A percentile compares a stretch with the other conserved stretches of the same genome.
Conservation (phyloP, 345 rosid species). For the Lepidium sativum region DNA sequence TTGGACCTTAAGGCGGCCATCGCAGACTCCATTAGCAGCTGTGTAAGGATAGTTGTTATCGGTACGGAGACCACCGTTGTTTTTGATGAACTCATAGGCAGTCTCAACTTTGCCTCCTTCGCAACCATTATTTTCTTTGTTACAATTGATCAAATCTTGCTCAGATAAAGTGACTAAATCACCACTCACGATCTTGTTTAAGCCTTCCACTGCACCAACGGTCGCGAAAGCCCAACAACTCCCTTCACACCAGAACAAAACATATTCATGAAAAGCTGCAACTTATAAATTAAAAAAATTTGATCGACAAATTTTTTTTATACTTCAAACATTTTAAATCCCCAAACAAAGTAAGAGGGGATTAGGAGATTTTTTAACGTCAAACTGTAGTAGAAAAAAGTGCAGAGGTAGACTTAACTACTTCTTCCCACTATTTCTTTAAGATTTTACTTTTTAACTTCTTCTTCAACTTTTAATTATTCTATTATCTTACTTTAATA, state of each 20-base stretch:
- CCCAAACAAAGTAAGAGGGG: too few relatives aligned
- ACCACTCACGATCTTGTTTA: conserved; percentile 57
- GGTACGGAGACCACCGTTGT: conserved; percentile 45
- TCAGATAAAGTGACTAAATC: conserved; percentile 54
- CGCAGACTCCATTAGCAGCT: conserved; percentile 19
- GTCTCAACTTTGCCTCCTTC: conserved; percentile 52
- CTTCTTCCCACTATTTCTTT: too few relatives aligned
- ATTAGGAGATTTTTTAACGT: too few relatives aligned
- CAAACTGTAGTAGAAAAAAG: too few relatives aligned
- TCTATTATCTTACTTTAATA: not conserved
- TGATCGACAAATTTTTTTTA: too few relatives aligned
- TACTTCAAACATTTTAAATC: too few relatives aligned
- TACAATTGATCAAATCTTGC: conserved; percentile 74
- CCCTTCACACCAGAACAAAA: conserved; percentile 33
- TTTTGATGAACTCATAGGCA: conserved; percentile 45
- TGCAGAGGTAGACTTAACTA: too few relatives aligned
- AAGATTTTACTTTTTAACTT: not conserved
- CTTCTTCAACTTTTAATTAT: not conserved
- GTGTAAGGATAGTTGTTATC: conserved; percentile 49
- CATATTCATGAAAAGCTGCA: not conserved
- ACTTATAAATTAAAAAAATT: too few relatives aligned
- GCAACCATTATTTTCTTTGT: conserved; percentile 36
- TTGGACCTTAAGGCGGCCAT: conserved; percentile 21
- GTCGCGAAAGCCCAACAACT: conserved; percentile 96
- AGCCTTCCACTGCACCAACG: conserved; percentile 70